A percentile compares a stretch with the other conserved stretches of the same genome.
Evolutionary conservation across 192 early-diverging fungal species (phyloP).

Genomic region (Backusella liffmaniae): DNA sequence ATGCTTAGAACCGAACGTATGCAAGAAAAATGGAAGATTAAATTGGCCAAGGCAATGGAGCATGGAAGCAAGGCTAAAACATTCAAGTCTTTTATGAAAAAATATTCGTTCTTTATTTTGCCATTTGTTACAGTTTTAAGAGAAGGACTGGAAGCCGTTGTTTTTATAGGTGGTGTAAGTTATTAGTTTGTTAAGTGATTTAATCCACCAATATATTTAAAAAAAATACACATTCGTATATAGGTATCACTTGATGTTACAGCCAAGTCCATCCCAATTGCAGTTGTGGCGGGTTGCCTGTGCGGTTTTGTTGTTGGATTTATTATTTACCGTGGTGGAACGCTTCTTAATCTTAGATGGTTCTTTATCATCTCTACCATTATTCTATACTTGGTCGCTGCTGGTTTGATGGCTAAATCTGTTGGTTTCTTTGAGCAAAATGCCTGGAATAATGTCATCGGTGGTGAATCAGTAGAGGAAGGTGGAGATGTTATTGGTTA

Average conservation of each 20-base stretch:
- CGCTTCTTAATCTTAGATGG: slow-evolving; percentile 65
- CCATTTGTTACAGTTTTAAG: slow-evolving; percentile 84
- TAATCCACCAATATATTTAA: background rate
- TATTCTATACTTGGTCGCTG: slow-evolving; percentile 77
- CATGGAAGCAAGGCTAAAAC: slow-evolving; percentile 11
- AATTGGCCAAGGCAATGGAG: slow-evolving; percentile 38
- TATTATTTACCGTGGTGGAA: slow-evolving; percentile 71
- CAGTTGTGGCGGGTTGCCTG: slow-evolving; percentile 70
- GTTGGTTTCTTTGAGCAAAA: slow-evolving; percentile 69
- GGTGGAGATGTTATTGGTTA: slow-evolving; percentile 41
- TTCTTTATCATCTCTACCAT: slow-evolving; percentile 77
- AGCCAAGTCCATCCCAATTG: slow-evolving; percentile 75
- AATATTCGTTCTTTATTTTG: slow-evolving; percentile 76
- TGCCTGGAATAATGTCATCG: slow-evolving; percentile 60
- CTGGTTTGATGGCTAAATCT: slow-evolving; percentile 72
- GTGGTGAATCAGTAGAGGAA: slow-evolving; percentile 65
- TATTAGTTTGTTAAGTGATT: background rate
- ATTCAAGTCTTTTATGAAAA: slow-evolving; percentile 44
- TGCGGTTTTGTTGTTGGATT: slow-evolving; percentile 70
- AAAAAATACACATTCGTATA: background rate
- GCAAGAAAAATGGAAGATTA: slow-evolving; percentile 74
- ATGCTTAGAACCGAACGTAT: slow-evolving; percentile 74
- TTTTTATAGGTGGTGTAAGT: slow-evolving; percentile 85
- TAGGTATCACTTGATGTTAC: slow-evolving; percentile 61
- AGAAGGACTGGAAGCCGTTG: slow-evolving; percentile 88